Percentiles rank a stretch among this genome's conserved stretches.
phyloP scores from a whole-genome alignment of 2,329 filamentous ascomycete genomes.

The Cladosporium sphaerospermum region DNA sequence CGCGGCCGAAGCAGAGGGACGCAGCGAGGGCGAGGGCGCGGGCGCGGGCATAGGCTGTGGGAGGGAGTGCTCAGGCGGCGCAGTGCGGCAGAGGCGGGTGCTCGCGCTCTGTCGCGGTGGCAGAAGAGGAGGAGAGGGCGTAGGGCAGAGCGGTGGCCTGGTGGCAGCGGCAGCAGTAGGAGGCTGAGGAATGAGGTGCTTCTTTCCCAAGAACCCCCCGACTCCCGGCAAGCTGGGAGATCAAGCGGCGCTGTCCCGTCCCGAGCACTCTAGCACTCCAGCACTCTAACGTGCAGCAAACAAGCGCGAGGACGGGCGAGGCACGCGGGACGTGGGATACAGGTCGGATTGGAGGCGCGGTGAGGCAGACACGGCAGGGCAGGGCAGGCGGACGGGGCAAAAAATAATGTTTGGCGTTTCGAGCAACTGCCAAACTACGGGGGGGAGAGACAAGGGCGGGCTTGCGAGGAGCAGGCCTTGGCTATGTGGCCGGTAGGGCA shows the following conservation, averaged over 20 bases:
- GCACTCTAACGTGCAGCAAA: neutral
- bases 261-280: neutral
- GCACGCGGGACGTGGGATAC: too few species aligned
- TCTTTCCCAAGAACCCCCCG: neutral
- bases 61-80: neutral
- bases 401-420: too few species aligned
- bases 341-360: too few species aligned
- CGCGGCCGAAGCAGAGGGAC: conserved; percentile 10
- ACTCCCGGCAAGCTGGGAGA: neutral
- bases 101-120: neutral
- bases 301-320: too few species aligned
- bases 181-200: conserved; percentile 3
- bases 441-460: too few species aligned
- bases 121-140: neutral
- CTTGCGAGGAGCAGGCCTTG: too few species aligned
- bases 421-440: too few species aligned
- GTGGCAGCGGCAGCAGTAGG: neutral
- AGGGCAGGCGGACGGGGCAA: too few species aligned
- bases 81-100: neutral
- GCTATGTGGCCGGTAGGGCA: neutral
- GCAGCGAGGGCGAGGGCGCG: conserved; percentile 3
- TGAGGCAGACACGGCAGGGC: too few species aligned
- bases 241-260: neutral
- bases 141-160: neutral
- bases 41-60: conserved; percentile 10